Evolutionary conservation across 1,284 basidiomycete species (phyloP).

Genomic region (Moesziomyces globuligerus): DNA sequence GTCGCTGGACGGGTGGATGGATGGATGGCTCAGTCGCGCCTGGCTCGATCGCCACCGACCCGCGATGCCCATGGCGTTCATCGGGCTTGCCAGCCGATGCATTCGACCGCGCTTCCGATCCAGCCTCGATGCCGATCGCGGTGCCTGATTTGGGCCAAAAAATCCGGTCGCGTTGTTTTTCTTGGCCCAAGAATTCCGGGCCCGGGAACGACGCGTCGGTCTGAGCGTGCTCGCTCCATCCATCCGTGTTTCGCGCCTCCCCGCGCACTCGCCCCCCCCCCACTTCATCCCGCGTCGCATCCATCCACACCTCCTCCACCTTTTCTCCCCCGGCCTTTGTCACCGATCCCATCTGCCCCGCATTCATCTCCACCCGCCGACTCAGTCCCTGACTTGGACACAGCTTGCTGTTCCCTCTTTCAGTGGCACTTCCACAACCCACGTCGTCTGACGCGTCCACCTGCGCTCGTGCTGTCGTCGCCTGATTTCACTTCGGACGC

Average conservation of each 20-base stretch:
- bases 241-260: background rate
- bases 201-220: background rate
- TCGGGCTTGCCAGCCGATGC: background rate
- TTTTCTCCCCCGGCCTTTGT: background rate
- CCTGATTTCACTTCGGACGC: conserved; percentile 35
- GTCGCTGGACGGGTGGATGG: background rate
- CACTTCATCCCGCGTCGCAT: conserved; percentile 22
- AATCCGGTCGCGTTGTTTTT: background rate
- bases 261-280: background rate
- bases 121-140: background rate
- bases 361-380: conserved; percentile 17
- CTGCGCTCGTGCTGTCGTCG: conserved; percentile 35
- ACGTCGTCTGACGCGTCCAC: conserved; percentile 10
- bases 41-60: background rate
- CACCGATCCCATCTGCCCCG: conserved; percentile 1
- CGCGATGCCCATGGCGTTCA: background rate
- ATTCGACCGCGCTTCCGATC: background rate
- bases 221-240: background rate
- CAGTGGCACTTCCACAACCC: conserved; percentile 15
- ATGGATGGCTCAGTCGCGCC: background rate
- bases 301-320: conserved; percentile 36
- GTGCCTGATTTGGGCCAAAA: background rate
- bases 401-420: conserved; percentile 2
- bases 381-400: conserved; percentile 23
- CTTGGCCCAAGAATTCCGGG: background rate